These are phyloP conservation scores for Viola pubescens DNA, from an alignment of 441 rosid genomes.

Conservation along the genomic window DNA sequence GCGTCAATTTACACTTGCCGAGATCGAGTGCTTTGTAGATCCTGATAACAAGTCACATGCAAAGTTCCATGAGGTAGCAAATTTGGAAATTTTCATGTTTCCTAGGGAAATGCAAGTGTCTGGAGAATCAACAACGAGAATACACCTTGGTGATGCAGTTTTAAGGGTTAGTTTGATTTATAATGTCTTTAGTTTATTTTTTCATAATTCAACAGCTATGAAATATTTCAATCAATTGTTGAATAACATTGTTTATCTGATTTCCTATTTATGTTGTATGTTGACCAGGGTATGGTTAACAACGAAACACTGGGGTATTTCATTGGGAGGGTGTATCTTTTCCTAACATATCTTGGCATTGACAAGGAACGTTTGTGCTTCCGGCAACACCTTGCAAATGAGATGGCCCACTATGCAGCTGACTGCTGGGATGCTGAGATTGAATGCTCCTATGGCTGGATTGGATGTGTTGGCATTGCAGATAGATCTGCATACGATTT, in stretches of 20 bases:
- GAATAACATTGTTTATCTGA: neutral
- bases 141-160: constrained; percentile 52
- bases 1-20: constrained; percentile 69
- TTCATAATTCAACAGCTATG: too few relatives aligned
- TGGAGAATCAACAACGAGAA: constrained; percentile 50
- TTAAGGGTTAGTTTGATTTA: constrained; percentile 33
- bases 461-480: constrained; percentile 77
- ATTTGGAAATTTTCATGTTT: constrained; percentile 61
- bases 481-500: constrained; percentile 79
- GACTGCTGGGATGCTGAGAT: constrained; percentile 90
- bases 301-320: constrained; percentile 72
- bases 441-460: constrained; percentile 72
- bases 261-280: constrained; percentile 2
- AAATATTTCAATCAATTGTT: too few relatives aligned
- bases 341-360: constrained; percentile 52
- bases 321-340: constrained; percentile 70
- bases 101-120: constrained; percentile 66
- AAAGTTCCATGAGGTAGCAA: constrained; percentile 42
- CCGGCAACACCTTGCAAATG: constrained; percentile 70
- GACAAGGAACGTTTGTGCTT: constrained; percentile 49
- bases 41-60: constrained; percentile 67
- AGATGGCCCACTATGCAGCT: constrained; percentile 84
- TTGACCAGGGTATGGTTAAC: constrained; percentile 53
- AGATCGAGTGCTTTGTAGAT: constrained; percentile 73
- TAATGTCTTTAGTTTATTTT: neutral